These are phyloP conservation scores for Xylaria telfairii DNA, from an alignment of 495 filamentous ascomycete genomes.

Conservation along the genomic window DNA sequence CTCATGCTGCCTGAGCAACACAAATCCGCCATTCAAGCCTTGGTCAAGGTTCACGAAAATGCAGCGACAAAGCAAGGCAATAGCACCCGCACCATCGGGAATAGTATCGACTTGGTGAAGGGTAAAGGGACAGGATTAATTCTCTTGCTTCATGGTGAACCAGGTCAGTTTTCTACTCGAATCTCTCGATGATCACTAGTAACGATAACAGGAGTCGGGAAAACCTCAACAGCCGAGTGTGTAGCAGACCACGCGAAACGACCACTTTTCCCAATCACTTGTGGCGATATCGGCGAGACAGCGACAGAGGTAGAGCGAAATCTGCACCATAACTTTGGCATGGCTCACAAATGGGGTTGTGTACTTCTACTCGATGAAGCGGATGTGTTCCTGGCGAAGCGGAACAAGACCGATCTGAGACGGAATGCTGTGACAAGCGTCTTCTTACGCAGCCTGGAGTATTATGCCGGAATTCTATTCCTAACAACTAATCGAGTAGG, in stretches of 20 bases:
- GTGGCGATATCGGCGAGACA: constrained; percentile 28
- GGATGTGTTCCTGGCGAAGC: constrained; percentile 61
- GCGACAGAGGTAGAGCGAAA: constrained; percentile 46
- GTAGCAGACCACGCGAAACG: constrained; percentile 36
- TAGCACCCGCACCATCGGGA: constrained; percentile 27
- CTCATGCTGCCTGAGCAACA: constrained; percentile 28
- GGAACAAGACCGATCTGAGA: constrained; percentile 46
- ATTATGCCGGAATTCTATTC: constrained; percentile 60
- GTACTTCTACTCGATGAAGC: constrained; percentile 64
- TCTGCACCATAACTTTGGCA: constrained; percentile 47
- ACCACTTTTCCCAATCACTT: constrained; percentile 42
- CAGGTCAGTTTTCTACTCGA: constrained; percentile 52
- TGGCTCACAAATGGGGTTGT: constrained; percentile 54
- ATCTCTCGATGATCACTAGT: constrained; percentile 15
- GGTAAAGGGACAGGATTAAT: constrained; percentile 45
- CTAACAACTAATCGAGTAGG: constrained; percentile 60
- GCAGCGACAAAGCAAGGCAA: not conserved
- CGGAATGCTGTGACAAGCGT: constrained; percentile 57
- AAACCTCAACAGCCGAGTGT: constrained; percentile 30
- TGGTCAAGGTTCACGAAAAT: constrained; percentile 36
- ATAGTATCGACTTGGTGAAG: constrained; percentile 19
- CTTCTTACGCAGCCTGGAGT: constrained; percentile 47
- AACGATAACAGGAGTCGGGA: constrained; percentile 30
- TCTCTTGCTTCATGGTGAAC: constrained; percentile 52
- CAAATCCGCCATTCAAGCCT: constrained; percentile 32